A percentile compares a stretch with the other conserved stretches of the same genome.
Conservation (phyloP, 352 stramenopile species). For the Phytophthora vignae region DNA sequence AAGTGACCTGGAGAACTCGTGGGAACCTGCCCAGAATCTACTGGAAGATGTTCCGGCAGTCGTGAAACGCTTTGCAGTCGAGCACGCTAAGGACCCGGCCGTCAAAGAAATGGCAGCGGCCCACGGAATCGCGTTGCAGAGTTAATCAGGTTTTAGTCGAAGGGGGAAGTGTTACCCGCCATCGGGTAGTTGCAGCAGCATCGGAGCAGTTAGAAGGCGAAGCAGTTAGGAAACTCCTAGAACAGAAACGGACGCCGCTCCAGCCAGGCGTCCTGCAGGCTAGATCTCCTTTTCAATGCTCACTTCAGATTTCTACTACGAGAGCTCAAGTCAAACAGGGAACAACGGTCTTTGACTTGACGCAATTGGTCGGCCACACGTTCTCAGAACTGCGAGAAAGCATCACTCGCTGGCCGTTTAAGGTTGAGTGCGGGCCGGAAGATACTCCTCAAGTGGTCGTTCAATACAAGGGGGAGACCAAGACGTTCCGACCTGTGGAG, state of each 20-base stretch:
- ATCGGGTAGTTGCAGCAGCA: neutral
- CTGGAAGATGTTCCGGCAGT: neutral
- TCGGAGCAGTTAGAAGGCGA: neutral
- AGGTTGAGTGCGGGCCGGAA: neutral
- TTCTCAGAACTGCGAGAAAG: constrained; percentile 2
- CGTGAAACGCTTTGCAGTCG: neutral
- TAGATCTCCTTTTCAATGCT: neutral
- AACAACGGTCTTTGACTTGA: neutral
- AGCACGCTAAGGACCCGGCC: neutral
- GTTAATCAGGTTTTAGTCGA: neutral
- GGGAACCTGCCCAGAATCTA: neutral
- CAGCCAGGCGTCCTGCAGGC: neutral
- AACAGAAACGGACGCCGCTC: neutral
- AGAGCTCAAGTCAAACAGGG: constrained; percentile 1
- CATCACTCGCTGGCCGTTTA: neutral
- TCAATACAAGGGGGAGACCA: neutral
- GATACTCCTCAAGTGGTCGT: neutral
- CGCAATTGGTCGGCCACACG: neutral
- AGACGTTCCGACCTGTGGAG: neutral
- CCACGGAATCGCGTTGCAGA: neutral
- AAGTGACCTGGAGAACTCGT: neutral
- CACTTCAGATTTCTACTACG: constrained; percentile 1
- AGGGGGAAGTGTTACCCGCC: neutral
- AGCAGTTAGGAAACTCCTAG: neutral
- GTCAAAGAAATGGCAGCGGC: neutral